A percentile compares a stretch with the other conserved stretches of the same genome.
Evolutionary conservation across 2,329 filamentous ascomycete species (phyloP).

Genomic region (Alternaria gansuensis): DNA sequence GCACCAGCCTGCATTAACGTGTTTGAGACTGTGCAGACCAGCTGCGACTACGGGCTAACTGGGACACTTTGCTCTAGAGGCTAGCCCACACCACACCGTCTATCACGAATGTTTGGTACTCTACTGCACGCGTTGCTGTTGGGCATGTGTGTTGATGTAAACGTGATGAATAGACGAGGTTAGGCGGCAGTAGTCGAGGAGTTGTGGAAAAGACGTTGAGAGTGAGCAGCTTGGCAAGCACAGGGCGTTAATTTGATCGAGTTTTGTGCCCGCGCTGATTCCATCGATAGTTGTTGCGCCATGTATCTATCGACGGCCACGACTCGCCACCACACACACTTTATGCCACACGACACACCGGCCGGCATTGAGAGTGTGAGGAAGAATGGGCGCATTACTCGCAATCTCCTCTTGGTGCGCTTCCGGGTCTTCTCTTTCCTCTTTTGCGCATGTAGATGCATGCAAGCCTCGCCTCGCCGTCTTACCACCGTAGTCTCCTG

Average conservation of each 20-base stretch:
- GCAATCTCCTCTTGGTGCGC: neutral
- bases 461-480: slow-evolving; percentile 3
- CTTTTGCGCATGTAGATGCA: slow-evolving; percentile 7
- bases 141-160: slow-evolving; percentile 13
- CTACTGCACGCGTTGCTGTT: slow-evolving; percentile 16
- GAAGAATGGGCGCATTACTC: slow-evolving; percentile 16
- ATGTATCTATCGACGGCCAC: slow-evolving; percentile 22
- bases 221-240: slow-evolving; percentile 8
- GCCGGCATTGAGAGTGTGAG: neutral
- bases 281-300: slow-evolving; percentile 13
- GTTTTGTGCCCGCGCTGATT: neutral
- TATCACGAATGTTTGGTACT: slow-evolving; percentile 21
- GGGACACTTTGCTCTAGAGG: neutral
- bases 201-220: slow-evolving; percentile 1
- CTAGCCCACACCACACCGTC: slow-evolving; percentile 10
- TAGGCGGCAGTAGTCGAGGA: neutral
- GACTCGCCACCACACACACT: slow-evolving; percentile 15
- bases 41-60: slow-evolving; percentile 8
- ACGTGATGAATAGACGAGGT: slow-evolving; percentile 3
- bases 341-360: slow-evolving; percentile 8
- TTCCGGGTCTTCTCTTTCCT: neutral
- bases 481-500: slow-evolving; percentile 8
- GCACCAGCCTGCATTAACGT: slow-evolving; percentile 18
- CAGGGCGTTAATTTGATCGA: neutral
- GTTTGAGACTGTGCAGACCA: slow-evolving; percentile 13